Percentiles rank a stretch among this genome's conserved stretches.
Evolutionary conservation across 2,329 filamentous ascomycete species (phyloP).

Genomic region (Ilyonectria robusta): DNA sequence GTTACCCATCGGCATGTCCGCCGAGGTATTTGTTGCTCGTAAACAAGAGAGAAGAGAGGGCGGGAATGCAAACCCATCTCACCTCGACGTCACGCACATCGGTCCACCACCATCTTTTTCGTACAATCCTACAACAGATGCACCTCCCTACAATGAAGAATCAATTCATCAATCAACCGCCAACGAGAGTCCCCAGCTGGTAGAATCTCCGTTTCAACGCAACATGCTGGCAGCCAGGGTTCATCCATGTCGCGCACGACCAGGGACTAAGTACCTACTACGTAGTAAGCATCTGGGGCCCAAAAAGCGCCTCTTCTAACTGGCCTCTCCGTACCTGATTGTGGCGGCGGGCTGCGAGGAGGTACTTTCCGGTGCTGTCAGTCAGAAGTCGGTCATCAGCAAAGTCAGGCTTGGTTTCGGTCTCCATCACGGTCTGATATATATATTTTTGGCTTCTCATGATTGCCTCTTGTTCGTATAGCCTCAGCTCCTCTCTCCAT

Average conservation of each 20-base stretch:
- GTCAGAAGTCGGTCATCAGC: conserved; percentile 15
- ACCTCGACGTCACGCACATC: background rate
- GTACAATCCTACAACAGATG: conserved; percentile 6
- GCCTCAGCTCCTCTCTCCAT: background rate
- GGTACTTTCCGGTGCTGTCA: background rate
- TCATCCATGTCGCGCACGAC: conserved; percentile 5
- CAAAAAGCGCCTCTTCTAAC: conserved; percentile 4
- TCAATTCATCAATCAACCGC: conserved; percentile 13
- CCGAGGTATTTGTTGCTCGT: background rate
- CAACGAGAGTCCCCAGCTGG: background rate
- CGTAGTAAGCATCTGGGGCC: background rate
- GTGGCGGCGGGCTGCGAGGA: conserved; percentile 9
- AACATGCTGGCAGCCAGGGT: conserved; percentile 16
- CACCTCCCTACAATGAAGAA: conserved; percentile 6
- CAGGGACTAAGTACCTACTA: background rate
- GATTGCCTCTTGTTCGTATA: no score
- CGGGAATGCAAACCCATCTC: conserved; percentile 15
- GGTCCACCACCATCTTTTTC: background rate
- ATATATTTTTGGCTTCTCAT: background rate
- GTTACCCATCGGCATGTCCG: conserved; percentile 17
- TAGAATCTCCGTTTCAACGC: conserved; percentile 10
- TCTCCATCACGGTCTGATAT: background rate
- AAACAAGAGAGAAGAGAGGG: background rate
- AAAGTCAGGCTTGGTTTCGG: background rate
- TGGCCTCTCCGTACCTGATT: conserved; percentile 12